A percentile compares a stretch with the other conserved stretches of the same genome.
These are phyloP conservation scores for Pneumocystis murina DNA, from an alignment of 1,139 yeast genomes.

Conservation along the genomic window DNA sequence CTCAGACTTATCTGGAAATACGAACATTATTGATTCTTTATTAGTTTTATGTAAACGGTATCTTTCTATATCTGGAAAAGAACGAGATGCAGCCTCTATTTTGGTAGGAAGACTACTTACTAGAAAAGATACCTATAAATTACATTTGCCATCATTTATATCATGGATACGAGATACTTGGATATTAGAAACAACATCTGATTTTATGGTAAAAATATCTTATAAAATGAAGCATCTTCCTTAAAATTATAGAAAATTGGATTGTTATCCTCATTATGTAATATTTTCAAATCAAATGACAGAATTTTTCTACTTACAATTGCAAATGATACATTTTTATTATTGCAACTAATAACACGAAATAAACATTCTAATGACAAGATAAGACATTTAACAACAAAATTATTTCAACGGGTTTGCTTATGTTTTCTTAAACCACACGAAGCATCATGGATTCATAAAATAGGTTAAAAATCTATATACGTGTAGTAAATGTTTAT, in stretches of 20 bases:
- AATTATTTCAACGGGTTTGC: neutral
- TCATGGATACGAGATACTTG: conserved; percentile 14
- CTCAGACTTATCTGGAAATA: neutral
- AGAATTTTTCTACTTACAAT: conserved; percentile 1
- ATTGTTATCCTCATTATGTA: neutral
- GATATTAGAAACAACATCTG: neutral
- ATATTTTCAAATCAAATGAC: neutral
- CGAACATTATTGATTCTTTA: conserved; percentile 26
- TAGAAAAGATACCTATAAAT: conserved; percentile 23
- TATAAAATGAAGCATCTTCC: no score
- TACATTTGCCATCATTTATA: conserved; percentile 5
- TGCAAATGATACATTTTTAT: conserved; percentile 2
- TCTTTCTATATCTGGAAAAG: conserved; percentile 33
- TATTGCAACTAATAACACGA: neutral
- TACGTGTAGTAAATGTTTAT: neutral
- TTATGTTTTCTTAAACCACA: neutral
- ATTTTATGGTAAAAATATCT: conserved; percentile 1
- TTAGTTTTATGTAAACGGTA: conserved; percentile 25
- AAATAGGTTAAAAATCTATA: neutral
- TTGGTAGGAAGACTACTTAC: conserved; percentile 31
- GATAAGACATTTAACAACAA: neutral
- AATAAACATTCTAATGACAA: neutral
- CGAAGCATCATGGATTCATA: neutral
- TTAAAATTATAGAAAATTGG: neutral
- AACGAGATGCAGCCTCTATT: conserved; percentile 33